Conservation (phyloP, 2,329 filamentous ascomycete genomes). For the Alternaria tenuissima region DNA sequence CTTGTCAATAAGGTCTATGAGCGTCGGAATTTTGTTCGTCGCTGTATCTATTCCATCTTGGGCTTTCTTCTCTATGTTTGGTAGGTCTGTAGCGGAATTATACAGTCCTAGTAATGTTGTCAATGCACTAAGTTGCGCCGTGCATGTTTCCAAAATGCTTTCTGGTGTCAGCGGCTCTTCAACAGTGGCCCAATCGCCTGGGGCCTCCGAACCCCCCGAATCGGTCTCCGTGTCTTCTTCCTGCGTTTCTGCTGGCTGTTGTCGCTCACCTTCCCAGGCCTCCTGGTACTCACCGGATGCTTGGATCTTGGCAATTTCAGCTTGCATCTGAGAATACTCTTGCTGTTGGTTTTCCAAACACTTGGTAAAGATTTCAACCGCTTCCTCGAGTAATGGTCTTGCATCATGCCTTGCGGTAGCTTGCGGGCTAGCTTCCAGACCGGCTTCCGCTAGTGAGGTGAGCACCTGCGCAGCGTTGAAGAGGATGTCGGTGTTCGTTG, state of each 20-base stretch:
- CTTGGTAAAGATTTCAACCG: slow-evolving; percentile 66
- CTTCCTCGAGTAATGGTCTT: slow-evolving; percentile 65
- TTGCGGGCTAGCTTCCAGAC: slow-evolving; percentile 61
- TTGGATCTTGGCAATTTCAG: slow-evolving; percentile 42
- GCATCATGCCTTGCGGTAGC: slow-evolving; percentile 55
- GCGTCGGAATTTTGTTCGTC: slow-evolving; percentile 62
- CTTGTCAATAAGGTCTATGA: slow-evolving; percentile 53
- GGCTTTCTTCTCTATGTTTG: slow-evolving; percentile 65
- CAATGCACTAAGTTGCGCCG: slow-evolving; percentile 66
- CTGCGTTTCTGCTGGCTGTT: slow-evolving; percentile 12
- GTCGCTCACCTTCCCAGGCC: slow-evolving; percentile 25
- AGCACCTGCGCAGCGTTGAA: slow-evolving; percentile 78
- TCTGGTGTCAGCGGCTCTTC: slow-evolving; percentile 70
- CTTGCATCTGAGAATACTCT: slow-evolving; percentile 54
- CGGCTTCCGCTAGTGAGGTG: slow-evolving; percentile 69
- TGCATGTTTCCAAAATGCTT: slow-evolving; percentile 72
- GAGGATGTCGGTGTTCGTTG: slow-evolving; percentile 70
- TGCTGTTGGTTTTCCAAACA: slow-evolving; percentile 57
- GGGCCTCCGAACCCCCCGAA: slow-evolving; percentile 39
- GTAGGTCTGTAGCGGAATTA: slow-evolving; percentile 53
- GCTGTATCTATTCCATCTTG: slow-evolving; percentile 63
- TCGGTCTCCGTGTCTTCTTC: slow-evolving; percentile 37
- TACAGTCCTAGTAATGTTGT: slow-evolving; percentile 59
- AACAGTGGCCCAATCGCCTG: slow-evolving; percentile 72
- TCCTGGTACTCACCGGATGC: slow-evolving; percentile 33